Base-by-base conservation (phyloP, 495 filamentous ascomycete species). In the Penicillium chermesinum region DNA sequence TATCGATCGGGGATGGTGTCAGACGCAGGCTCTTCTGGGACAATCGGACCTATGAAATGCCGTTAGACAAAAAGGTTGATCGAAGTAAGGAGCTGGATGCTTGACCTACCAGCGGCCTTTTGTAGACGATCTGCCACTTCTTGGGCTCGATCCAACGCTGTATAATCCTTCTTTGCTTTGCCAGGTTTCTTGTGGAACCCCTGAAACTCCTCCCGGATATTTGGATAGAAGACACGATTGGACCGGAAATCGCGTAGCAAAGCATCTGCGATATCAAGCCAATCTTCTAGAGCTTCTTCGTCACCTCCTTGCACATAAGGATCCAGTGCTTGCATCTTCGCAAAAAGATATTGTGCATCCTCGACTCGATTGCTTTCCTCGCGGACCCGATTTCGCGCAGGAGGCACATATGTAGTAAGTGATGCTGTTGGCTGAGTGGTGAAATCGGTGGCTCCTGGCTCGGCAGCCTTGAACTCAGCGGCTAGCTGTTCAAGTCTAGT, bases 231-330 rank as follows among this genome's bases (percentile, higher is more conserved):
- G 5, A 78, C 72, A 49, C 82, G 84, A 46, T 83, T 86, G 9
- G 80, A 77, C 32, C 84, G 76, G 62, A 96, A 97, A 46, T 90
- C 87, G 53, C 90, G 79, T 14, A 90, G 74, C 15, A 96, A 72
- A 42, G 80, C 76, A 57, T 81, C 79, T 0, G 88, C 87, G 25
- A 83, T 83, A 51, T 82, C 74, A 62, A 94, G 81, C 84, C 88
- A 95, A 21, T 80, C 75, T 15, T 73, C 65, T 13, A 67, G 75
- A 12, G 82, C 79, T 38, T 76, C 66, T 2, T 61, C 41, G 40
- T 81, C 72, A 1, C 82, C 83, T 9, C 62, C 62, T 52, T 76
- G 67, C 17, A 81, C 70, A 0, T 57, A 58, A 3, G 72, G 70
- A 17, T 75, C 68, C 10, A 85, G 54, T n/a, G 74, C 70, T 40